Evolutionary conservation across 306 rosid genomes (phyloP).

Genomic region (Trifolium fragiferum): DNA sequence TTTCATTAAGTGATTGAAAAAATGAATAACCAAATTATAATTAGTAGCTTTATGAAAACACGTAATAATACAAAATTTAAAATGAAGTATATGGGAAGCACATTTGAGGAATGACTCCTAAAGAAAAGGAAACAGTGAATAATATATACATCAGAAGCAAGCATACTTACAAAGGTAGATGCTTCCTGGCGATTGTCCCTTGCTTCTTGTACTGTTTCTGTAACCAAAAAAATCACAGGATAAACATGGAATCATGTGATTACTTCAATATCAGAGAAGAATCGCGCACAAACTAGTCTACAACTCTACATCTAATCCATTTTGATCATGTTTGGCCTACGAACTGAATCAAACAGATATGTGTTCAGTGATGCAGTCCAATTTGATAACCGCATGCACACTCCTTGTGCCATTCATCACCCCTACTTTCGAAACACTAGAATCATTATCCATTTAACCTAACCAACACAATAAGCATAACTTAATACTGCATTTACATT

Average conservation of each 20-base stretch:
- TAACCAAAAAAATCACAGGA: constrained; percentile 14
- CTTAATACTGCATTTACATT: neutral
- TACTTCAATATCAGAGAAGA: constrained; percentile 11
- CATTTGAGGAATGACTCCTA: neutral
- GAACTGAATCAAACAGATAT: neutral
- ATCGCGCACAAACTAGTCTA: neutral
- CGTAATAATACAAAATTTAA: neutral
- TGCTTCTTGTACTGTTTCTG: constrained; percentile 57
- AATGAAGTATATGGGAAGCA: neutral
- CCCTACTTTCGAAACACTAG: neutral
- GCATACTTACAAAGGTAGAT: constrained; percentile 57
- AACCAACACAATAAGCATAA: constrained; percentile 5
- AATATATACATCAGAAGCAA: constrained; percentile 37
- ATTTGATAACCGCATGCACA: neutral
- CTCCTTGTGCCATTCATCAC: neutral
- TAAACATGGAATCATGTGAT: constrained; percentile 10
- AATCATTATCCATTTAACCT: neutral
- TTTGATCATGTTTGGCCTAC: neutral
- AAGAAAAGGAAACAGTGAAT: neutral
- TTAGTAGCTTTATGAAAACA: neutral
- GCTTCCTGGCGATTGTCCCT: constrained; percentile 48
- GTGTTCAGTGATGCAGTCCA: constrained; percentile 10
- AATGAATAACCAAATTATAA: neutral
- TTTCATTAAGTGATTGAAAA: constrained; percentile 15
- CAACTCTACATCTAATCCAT: constrained; percentile 18